Evolutionary conservation across 2,329 filamentous ascomycete species (phyloP).

Genomic region (Aureobasidium sp.): DNA sequence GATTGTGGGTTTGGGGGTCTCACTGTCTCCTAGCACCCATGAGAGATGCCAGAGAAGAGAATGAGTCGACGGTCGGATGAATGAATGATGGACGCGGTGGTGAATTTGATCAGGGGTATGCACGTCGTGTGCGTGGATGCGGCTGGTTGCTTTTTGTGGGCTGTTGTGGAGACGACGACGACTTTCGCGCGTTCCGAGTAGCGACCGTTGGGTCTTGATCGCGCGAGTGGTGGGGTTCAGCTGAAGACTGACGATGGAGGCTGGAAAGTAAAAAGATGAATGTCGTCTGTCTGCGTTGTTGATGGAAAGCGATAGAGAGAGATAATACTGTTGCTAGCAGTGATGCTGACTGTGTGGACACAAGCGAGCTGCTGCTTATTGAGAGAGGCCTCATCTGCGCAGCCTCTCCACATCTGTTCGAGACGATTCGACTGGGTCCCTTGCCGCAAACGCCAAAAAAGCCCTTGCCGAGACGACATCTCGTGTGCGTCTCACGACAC

Average conservation of each 20-base stretch:
- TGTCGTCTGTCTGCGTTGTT: background rate
- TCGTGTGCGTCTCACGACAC: background rate
- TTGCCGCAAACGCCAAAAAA: background rate
- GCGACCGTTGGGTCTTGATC: conserved; percentile 1
- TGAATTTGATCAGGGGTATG: conserved; percentile 9
- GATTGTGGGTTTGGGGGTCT: background rate
- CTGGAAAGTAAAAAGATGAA: background rate
- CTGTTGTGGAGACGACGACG: background rate
- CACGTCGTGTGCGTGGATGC: background rate
- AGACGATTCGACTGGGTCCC: conserved; percentile 6
- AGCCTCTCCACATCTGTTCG: background rate
- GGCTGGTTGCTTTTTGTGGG: conserved; percentile 11
- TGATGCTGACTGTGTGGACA: conserved; percentile 1
- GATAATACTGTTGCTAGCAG: background rate
- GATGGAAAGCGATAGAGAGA: background rate
- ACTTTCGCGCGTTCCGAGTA: conserved; percentile 2
- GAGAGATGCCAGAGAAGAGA: background rate
- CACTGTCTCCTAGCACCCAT: conserved; percentile 1
- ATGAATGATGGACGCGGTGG: background rate
- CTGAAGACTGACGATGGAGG: background rate
- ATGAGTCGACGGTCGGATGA: background rate
- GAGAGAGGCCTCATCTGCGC: background rate
- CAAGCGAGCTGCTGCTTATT: conserved; percentile 8
- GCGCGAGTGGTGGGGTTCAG: conserved; percentile 3
- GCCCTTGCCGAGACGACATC: background rate